These are phyloP conservation scores for Fusarium sp. DNA, from an alignment of 2,329 filamentous ascomycete species.

Conservation along the genomic window DNA sequence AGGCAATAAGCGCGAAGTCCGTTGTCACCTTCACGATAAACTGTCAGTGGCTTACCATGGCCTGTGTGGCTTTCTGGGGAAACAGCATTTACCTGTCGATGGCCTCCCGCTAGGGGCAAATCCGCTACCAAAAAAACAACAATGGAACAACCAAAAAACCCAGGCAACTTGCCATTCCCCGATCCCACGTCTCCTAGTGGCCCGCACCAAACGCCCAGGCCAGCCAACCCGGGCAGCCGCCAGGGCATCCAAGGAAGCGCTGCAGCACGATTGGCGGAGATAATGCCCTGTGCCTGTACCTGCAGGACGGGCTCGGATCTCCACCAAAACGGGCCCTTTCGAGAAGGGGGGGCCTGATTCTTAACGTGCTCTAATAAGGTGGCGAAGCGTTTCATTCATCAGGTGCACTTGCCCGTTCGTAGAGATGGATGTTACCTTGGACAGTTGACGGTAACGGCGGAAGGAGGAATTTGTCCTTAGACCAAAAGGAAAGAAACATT, in stretches of 20 bases:
- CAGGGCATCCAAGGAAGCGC: conserved; percentile 24
- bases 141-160: too few species aligned
- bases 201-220: conserved; percentile 14
- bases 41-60: conserved; percentile 9
- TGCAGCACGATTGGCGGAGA: conserved; percentile 38
- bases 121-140: conserved; percentile 17
- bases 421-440: conserved; percentile 37
- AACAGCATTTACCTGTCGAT: conserved; percentile 1
- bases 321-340: conserved; percentile 18
- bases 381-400: conserved; percentile 47
- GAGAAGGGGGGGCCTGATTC: conserved; percentile 21
- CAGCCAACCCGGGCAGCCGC: neutral
- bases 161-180: neutral
- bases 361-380: conserved; percentile 44
- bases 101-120: conserved; percentile 2
- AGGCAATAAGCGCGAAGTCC: neutral
- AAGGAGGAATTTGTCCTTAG: conserved; percentile 19
- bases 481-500: conserved; percentile 24
- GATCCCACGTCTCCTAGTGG: conserved; percentile 11
- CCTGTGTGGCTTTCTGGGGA: conserved; percentile 33
- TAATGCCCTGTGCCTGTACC: conserved; percentile 34
- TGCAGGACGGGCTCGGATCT: conserved; percentile 37
- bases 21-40: conserved; percentile 9
- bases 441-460: conserved; percentile 20
- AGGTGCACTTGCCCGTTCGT: conserved; percentile 34